phyloP scores from a whole-genome alignment of 352 stramenopile species.

The Globisporangium echinulatum region DNA sequence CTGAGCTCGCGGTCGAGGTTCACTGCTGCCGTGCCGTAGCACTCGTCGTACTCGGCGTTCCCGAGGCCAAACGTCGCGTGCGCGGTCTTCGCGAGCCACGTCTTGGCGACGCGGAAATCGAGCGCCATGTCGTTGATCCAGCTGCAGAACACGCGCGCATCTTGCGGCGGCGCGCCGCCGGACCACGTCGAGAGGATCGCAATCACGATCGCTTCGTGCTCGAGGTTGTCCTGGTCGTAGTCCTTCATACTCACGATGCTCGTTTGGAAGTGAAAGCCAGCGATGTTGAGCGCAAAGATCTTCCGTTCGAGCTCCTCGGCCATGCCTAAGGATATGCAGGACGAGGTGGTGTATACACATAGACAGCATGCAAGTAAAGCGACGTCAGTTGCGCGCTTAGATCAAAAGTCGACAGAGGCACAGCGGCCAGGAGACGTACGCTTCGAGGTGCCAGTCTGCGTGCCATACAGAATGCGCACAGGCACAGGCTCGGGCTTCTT shows the following conservation, averaged over 20 bases:
- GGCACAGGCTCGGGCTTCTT: slow-evolving; percentile 39
- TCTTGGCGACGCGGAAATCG: slow-evolving; percentile 86
- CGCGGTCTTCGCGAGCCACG: slow-evolving; percentile 57
- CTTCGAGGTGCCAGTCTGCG: slow-evolving; percentile 80
- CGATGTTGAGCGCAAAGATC: slow-evolving; percentile 74
- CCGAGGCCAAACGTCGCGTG: slow-evolving; percentile 85
- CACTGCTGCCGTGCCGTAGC: slow-evolving; percentile 80
- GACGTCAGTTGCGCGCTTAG: background rate
- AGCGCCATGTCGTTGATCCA: slow-evolving; percentile 87
- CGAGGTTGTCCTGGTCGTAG: slow-evolving; percentile 87
- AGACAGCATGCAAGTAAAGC: background rate
- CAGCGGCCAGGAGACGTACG: slow-evolving; percentile 15
- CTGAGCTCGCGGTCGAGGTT: slow-evolving; percentile 54
- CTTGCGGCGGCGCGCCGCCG: slow-evolving; percentile 63
- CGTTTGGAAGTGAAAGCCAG: slow-evolving; percentile 77
- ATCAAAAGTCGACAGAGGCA: background rate
- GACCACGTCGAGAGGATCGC: slow-evolving; percentile 86
- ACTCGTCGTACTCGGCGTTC: slow-evolving; percentile 85
- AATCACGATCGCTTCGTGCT: slow-evolving; percentile 81
- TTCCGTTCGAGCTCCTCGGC: slow-evolving; percentile 68
- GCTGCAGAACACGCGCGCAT: slow-evolving; percentile 70
- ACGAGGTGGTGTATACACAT: background rate
- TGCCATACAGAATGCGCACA: slow-evolving; percentile 83
- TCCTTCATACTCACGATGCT: slow-evolving; percentile 86
- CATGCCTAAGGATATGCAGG: slow-evolving; percentile 27